Evolutionary conservation across 345 rosid genomes (phyloP).

Genomic region (Arabis alpina): DNA sequence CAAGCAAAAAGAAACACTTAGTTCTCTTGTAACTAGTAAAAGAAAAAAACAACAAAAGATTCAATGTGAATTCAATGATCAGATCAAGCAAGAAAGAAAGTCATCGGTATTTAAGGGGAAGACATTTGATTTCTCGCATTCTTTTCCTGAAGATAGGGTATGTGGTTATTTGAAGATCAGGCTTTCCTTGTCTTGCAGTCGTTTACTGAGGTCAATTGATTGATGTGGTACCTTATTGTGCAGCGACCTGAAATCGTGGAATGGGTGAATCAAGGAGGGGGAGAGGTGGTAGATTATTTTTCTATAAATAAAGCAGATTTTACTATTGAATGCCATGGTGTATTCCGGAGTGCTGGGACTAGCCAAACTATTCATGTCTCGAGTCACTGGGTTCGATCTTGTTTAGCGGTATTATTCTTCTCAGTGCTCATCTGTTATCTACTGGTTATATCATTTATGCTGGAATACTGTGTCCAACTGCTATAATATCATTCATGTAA

Average conservation of each 20-base stretch:
- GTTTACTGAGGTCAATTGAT: constrained; percentile 28
- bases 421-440: constrained; percentile 23
- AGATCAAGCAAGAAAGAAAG: constrained; percentile 44
- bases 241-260: constrained; percentile 82
- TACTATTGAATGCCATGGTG: constrained; percentile 80
- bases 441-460: constrained; percentile 12
- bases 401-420: constrained; percentile 73
- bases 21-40: constrained; percentile 42
- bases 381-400: constrained; percentile 92
- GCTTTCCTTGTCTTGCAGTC: constrained; percentile 33
- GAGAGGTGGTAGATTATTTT: constrained; percentile 59
- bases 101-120: constrained; percentile 69
- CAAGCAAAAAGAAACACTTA: constrained; percentile 44
- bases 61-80: constrained; percentile 45
- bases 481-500: constrained; percentile 26
- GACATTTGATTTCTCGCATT: constrained; percentile 72
- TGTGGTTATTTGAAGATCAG: constrained; percentile 38
- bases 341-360: constrained; percentile 42
- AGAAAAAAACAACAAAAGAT: constrained; percentile 45
- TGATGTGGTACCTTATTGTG: constrained; percentile 32
- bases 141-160: constrained; percentile 89
- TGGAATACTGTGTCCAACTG: constrained; percentile 27
- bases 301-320: constrained; percentile 52
- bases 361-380: constrained; percentile 61
- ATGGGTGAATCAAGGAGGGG: constrained; percentile 94